Evolutionary conservation across 495 filamentous ascomycete genomes (phyloP).

Genomic region (Podospora sp.): DNA sequence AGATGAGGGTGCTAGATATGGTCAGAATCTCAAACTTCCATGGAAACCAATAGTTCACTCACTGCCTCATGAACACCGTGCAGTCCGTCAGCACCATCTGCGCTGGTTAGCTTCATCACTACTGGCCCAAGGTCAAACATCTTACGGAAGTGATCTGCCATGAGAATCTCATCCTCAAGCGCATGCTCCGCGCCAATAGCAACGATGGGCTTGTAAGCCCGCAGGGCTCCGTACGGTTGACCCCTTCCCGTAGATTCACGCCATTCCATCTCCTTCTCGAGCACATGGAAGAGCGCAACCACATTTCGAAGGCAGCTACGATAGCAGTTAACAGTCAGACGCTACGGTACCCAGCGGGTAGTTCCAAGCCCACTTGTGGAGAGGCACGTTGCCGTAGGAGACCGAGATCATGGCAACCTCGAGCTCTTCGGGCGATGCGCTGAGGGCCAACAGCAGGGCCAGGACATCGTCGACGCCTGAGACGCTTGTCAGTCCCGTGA

Average conservation of each 20-base stretch:
- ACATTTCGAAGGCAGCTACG: conserved; percentile 84
- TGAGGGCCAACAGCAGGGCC: conserved; percentile 79
- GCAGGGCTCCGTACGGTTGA: conserved; percentile 68
- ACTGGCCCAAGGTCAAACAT: neutral
- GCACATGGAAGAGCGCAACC: conserved; percentile 86
- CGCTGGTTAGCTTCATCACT: neutral
- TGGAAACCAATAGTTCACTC: conserved; percentile 34
- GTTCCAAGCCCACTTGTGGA: conserved; percentile 61
- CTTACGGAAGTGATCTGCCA: conserved; percentile 89
- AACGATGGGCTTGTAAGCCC: conserved; percentile 72
- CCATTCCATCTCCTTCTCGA: conserved; percentile 90
- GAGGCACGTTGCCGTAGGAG: conserved; percentile 89
- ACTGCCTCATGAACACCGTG: conserved; percentile 86
- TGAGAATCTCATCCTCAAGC: conserved; percentile 77
- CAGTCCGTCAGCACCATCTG: conserved; percentile 89
- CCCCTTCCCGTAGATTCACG: conserved; percentile 61
- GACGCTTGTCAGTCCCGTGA: conserved; percentile 11
- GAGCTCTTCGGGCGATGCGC: conserved; percentile 79
- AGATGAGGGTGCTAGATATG: conserved; percentile 77
- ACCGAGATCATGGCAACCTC: conserved; percentile 88
- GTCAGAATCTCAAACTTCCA: conserved; percentile 13
- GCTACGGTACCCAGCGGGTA: neutral
- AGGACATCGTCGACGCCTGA: conserved; percentile 90
- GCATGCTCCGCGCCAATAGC: conserved; percentile 86
- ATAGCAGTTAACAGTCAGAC: too few relatives aligned